Base-by-base conservation (phyloP, 2,329 filamentous ascomycete species). In the Fusarium buharicum region DNA sequence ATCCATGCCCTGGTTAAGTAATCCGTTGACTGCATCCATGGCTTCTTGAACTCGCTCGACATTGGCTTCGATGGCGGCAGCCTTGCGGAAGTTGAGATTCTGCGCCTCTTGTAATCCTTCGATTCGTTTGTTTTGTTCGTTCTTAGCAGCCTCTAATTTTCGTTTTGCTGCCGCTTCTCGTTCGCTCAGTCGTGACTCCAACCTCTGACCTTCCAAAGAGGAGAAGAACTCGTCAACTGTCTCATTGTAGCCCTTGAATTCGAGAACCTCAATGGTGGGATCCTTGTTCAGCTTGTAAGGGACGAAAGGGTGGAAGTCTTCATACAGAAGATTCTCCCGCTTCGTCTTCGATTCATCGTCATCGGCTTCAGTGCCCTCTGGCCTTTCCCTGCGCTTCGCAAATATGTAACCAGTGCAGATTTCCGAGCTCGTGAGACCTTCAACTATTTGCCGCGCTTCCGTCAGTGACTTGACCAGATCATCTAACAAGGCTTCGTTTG, bases 201-300 rank as follows among this genome's bases (percentile, higher is more conserved):
- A 82, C 73, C 92, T 96, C 73, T 97, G 94, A 0, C 93, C 92
- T 77, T 99, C 95, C 22, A 98, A 86, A 0, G 94, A 98, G 0
- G 95, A 98, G 75, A 96, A 98, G 79, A 97, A 99, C 67, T 97
- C 92, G 72, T 99, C 95, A 0, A 97, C 93, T 0, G 93, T 95
- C 72, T 90, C 90, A 75, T 97, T 97, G 80, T 96, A 98, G 10
- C 88, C 90, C 7, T 92, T 84, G 65, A 93, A 93, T 50, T 91
- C 86, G 12, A 98, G 72, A 14, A 96, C 86, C 4, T 86, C 84
- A 20, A 89, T 84, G 0, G 82, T 78, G 0, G 86, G 79, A 52
- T 93, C 87, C 7, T 84, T 81, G 60, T 88, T 86, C 60, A 96
- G 90, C 67, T 98, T 94, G 18, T 83, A 81, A 0, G 95, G 95